phyloP scores from a whole-genome alignment of 257 asterid species.

The Lithospermum erythrorhizon region DNA sequence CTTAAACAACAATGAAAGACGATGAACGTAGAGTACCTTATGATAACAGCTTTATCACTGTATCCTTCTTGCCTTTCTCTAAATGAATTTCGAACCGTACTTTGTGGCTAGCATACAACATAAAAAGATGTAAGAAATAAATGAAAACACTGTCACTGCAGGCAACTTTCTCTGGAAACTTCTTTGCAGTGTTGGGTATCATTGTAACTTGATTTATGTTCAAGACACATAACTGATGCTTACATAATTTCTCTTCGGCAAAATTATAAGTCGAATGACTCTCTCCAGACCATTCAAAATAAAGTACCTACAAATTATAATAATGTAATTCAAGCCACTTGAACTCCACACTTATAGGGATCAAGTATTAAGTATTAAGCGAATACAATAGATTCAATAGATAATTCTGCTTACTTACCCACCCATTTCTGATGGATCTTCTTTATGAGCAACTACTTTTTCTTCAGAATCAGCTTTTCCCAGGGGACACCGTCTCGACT shows the following conservation, averaged over 20 bases:
- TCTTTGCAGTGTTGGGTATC: not conserved
- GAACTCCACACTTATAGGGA: not conserved
- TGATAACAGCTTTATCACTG: constrained; percentile 86
- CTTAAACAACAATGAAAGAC: not conserved
- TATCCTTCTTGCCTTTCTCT: constrained; percentile 84
- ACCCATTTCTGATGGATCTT: constrained; percentile 98
- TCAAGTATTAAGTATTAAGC: not conserved
- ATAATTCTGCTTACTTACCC: constrained; percentile 47
- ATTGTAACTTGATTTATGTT: constrained; percentile 1
- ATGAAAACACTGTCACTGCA: not conserved
- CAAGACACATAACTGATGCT: constrained; percentile 23
- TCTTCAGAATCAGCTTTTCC: constrained; percentile 41
- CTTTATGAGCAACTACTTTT: constrained; percentile 45
- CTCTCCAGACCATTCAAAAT: constrained; percentile 93
- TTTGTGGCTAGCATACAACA: constrained; percentile 52
- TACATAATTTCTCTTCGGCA: constrained; percentile 87
- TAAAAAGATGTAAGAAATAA: constrained; percentile 3
- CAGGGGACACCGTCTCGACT: constrained; percentile 82
- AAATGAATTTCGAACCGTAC: constrained; percentile 76
- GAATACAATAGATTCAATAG: not conserved
- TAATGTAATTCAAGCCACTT: not conserved
- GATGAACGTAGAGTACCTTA: constrained; percentile 38
- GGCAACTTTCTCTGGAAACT: not conserved
- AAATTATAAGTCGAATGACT: constrained; percentile 68
- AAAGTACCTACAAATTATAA: constrained; percentile 51